These are phyloP conservation scores for Leccinum griseonigrum DNA, from an alignment of 1,284 basidiomycete species.

Conservation along the genomic window DNA sequence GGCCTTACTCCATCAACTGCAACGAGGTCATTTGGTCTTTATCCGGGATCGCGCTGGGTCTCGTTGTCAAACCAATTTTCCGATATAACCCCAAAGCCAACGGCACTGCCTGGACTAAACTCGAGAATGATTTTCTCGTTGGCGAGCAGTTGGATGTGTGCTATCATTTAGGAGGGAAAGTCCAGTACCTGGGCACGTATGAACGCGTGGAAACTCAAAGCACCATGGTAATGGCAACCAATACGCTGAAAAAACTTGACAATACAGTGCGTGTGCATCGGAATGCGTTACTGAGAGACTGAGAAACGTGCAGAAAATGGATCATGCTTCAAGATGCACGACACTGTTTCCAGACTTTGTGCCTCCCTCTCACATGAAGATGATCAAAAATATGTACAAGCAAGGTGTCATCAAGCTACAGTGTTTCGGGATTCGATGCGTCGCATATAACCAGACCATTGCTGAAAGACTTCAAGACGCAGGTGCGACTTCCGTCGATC, in stretches of 20 bases:
- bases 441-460: conserved; percentile 23
- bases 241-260: conserved; percentile 12
- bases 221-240: conserved; percentile 15
- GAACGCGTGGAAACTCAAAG: conserved; percentile 17
- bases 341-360: conserved; percentile 24
- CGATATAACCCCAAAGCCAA: conserved; percentile 27
- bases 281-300: neutral
- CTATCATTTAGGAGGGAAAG: neutral
- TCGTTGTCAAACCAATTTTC: conserved; percentile 24
- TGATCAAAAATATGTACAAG: conserved; percentile 30
- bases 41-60: conserved; percentile 21
- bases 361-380: conserved; percentile 24
- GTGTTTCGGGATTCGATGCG: conserved; percentile 26
- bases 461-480: conserved; percentile 11
- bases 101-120: conserved; percentile 18
- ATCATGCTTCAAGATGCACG: conserved; percentile 14
- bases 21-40: conserved; percentile 25
- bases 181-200: conserved; percentile 29
- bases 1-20: conserved; percentile 12
- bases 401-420: conserved; percentile 30
- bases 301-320: conserved; percentile 17
- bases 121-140: conserved; percentile 10
- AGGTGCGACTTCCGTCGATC: neutral
- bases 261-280: conserved; percentile 6
- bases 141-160: conserved; percentile 24